These are phyloP conservation scores for Boletus rex-veris DNA, from an alignment of 768 basidiomycete genomes.

Conservation along the genomic window DNA sequence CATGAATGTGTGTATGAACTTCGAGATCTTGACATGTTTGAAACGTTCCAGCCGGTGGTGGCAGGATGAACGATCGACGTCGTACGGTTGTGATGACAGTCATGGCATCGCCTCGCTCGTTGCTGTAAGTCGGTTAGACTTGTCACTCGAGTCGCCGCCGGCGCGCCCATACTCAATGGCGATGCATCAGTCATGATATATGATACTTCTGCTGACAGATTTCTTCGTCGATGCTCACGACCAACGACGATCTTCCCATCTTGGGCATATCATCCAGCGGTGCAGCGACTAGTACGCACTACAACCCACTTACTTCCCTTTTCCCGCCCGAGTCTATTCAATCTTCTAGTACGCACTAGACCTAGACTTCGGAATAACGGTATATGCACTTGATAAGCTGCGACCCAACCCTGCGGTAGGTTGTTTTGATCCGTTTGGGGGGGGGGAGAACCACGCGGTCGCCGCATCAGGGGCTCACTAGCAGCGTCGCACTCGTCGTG, in stretches of 20 bases:
- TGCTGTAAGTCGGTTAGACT: neutral
- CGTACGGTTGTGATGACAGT: neutral
- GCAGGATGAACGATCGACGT: neutral
- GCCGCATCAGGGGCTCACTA: too few relatives aligned
- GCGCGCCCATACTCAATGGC: too few relatives aligned
- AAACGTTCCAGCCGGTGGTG: neutral
- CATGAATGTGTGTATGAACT: neutral
- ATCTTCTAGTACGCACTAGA: neutral
- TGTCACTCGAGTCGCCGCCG: neutral
- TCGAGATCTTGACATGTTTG: neutral
- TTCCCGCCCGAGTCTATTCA: too few relatives aligned
- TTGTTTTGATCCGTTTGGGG: too few relatives aligned
- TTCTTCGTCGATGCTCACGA: neutral
- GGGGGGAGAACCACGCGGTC: too few relatives aligned
- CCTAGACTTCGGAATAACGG: neutral
- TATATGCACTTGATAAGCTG: neutral
- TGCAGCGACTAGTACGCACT: neutral
- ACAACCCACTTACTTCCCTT: too few relatives aligned
- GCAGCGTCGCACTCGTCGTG: too few relatives aligned
- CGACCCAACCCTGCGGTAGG: neutral
- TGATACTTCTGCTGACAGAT: neutral
- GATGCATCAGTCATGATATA: neutral
- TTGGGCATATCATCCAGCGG: neutral
- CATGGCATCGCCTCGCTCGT: neutral
- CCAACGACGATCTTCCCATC: constrained; percentile 7